Evolutionary conservation across 2,329 filamentous ascomycete species (phyloP).

Genomic region (Xylogone sp.): DNA sequence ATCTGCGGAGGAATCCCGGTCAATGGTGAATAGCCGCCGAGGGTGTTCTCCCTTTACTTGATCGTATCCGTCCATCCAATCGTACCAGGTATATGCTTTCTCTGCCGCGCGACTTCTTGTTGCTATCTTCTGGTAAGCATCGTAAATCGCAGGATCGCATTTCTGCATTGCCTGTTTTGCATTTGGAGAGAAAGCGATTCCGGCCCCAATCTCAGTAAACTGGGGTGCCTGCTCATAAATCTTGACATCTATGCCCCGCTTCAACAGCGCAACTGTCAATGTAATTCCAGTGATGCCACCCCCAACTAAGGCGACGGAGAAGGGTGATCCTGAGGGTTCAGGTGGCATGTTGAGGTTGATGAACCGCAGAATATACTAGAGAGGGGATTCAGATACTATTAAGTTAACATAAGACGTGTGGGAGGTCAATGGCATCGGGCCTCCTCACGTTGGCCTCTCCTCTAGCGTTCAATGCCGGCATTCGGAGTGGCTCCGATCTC

Average conservation of each 20-base stretch:
- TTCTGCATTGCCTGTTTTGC: slow-evolving; percentile 9
- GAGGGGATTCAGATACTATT: background rate
- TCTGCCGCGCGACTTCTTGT: slow-evolving; percentile 26
- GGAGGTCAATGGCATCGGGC: background rate
- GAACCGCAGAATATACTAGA: background rate
- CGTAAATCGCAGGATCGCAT: slow-evolving; percentile 11
- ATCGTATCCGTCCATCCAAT: slow-evolving; percentile 11
- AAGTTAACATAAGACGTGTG: background rate
- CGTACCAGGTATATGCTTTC: slow-evolving; percentile 6
- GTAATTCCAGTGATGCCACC: slow-evolving; percentile 19
- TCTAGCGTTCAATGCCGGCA: too few relatives aligned
- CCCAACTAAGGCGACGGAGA: slow-evolving; percentile 14
- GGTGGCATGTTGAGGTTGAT: background rate
- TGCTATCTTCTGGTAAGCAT: slow-evolving; percentile 9
- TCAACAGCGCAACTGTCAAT: slow-evolving; percentile 13
- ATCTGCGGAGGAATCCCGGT: background rate
- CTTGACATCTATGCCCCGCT: slow-evolving; percentile 7
- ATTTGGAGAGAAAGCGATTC: slow-evolving; percentile 16
- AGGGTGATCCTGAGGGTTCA: background rate
- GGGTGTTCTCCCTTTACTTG: background rate
- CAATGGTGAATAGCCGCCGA: background rate
- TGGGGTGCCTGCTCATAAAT: slow-evolving; percentile 16
- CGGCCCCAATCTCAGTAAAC: slow-evolving; percentile 19
- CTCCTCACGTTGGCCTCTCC: background rate
- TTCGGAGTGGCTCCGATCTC: too few relatives aligned